A percentile compares a stretch with the other conserved stretches of the same genome.
These are phyloP conservation scores for Rubia tinctorum DNA, from an alignment of 305 asterid genomes.

Conservation along the genomic window DNA sequence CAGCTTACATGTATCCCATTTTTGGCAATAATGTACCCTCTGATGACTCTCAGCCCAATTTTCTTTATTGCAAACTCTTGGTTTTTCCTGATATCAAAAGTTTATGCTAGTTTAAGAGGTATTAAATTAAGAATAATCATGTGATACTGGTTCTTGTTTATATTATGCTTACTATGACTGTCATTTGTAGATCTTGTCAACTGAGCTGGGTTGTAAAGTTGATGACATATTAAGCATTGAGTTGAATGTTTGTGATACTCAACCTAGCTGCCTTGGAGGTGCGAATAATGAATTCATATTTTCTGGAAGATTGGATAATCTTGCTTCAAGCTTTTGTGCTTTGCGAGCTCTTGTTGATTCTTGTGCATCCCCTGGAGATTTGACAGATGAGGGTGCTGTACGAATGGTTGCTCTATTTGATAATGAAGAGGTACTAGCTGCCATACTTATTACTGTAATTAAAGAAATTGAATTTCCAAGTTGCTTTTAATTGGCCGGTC, in stretches of 20 bases:
- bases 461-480: conserved; percentile 10
- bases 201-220: conserved; percentile 80
- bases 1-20: neutral
- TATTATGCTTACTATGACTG: conserved; percentile 13
- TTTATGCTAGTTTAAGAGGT: conserved; percentile 11
- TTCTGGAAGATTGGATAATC: conserved; percentile 98
- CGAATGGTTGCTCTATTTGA: conserved; percentile 97
- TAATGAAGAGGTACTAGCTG: conserved; percentile 73
- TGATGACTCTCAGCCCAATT: neutral
- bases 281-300: conserved; percentile 89
- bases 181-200: conserved; percentile 72
- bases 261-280: conserved; percentile 99
- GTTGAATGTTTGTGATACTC: conserved; percentile 93
- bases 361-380: conserved; percentile 61
- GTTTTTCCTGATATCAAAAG: neutral
- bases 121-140: neutral
- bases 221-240: conserved; percentile 79
- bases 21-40: neutral
- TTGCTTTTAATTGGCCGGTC: conserved; percentile 12
- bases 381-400: conserved; percentile 69
- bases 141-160: conserved; percentile 13
- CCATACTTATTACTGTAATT: neutral
- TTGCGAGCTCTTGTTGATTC: conserved; percentile 93
- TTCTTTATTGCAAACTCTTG: neutral
- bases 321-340: conserved; percentile 97